Conservation (phyloP, 1,284 basidiomycete species). For the Stygiomarasmius scandens region DNA sequence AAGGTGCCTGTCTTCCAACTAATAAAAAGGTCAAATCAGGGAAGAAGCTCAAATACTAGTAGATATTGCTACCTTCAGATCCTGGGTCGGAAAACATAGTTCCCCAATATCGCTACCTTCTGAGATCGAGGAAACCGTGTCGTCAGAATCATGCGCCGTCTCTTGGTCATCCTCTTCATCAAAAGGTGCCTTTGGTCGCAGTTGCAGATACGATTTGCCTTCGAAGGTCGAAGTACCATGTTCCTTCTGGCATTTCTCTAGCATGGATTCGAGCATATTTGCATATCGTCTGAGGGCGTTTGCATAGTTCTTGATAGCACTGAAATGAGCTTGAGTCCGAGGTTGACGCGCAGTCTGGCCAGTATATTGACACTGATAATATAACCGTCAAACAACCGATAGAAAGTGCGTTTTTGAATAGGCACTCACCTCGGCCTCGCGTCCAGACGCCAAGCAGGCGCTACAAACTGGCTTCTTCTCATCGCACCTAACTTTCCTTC, state of each 20-base stretch:
- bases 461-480: conserved; percentile 21
- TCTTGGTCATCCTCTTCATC: conserved; percentile 19
- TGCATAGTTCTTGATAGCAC: conserved; percentile 31
- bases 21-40: neutral
- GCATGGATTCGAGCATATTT: conserved; percentile 46
- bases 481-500: conserved; percentile 25
- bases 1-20: conserved; percentile 42
- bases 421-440: conserved; percentile 11
- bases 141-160: conserved; percentile 23
- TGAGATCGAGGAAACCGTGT: conserved; percentile 25
- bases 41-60: too few relatives aligned
- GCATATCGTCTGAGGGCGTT: conserved; percentile 48
- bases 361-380: conserved; percentile 22
- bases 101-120: conserved; percentile 33
- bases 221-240: conserved; percentile 35
- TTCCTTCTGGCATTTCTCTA: conserved; percentile 42
- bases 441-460: conserved; percentile 13
- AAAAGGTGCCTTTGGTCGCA: conserved; percentile 27
- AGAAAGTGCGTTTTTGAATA: neutral
- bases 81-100: conserved; percentile 40
- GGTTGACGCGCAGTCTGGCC: conserved; percentile 20
- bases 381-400: neutral
- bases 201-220: conserved; percentile 34
- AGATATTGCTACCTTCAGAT: conserved; percentile 33
- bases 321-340: conserved; percentile 26